Conservation (phyloP, 129 eudicot genomes). For the Pittosporum tobira region DNA sequence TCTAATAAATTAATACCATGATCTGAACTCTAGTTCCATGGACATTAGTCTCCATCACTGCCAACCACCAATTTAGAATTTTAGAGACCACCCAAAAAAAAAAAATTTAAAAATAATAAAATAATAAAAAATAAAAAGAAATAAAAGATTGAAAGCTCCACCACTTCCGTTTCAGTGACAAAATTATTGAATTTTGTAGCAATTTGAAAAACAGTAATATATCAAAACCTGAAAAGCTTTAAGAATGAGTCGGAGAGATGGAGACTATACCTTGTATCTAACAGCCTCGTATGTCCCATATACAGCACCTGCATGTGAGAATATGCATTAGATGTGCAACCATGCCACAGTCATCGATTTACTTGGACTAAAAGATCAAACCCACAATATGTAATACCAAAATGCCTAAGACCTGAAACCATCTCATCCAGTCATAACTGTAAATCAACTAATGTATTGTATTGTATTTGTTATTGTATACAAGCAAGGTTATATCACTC, state of each 20-base stretch:
- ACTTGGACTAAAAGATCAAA: neutral
- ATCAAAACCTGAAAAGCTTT: neutral
- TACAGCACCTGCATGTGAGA: conserved; percentile 33
- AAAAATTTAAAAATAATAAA: no score
- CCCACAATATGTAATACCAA: neutral
- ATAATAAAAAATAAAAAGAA: no score
- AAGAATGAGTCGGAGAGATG: neutral
- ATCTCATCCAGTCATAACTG: neutral
- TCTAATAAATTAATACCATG: no score
- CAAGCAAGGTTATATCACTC: neutral
- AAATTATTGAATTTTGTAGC: neutral
- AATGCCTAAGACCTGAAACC: neutral
- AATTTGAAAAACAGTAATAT: neutral
- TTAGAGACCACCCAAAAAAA: no score
- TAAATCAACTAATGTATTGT: neutral
- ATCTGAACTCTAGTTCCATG: no score
- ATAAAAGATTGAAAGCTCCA: neutral
- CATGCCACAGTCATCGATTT: neutral
- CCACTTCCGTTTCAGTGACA: neutral
- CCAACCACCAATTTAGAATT: no score
- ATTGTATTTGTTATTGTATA: neutral
- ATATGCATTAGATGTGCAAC: neutral
- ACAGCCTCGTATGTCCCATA: conserved; percentile 50
- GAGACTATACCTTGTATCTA: conserved; percentile 31
- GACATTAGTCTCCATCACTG: no score